Base-by-base conservation (phyloP, 2,329 filamentous ascomycete species). In the Didymella lethalis region DNA sequence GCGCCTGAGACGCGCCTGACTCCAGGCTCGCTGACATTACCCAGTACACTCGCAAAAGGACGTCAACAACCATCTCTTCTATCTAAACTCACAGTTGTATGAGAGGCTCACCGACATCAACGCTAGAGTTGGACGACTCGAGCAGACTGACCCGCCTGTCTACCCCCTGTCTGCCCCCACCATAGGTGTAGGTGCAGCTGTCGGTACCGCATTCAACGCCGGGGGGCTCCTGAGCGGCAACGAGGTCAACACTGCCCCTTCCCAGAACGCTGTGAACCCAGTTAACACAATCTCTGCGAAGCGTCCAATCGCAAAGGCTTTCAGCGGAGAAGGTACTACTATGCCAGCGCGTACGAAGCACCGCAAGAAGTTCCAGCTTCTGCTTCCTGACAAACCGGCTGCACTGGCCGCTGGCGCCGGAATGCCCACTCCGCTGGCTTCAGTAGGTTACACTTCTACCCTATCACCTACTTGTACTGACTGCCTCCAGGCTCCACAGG, bases 321-420 rank as follows among this genome's bases (percentile, higher is more conserved):
- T 43, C 29, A 36, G 4, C 8, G 20, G 18, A 10, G 18, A 57
- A 16, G 54, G 25, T 10, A 23, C n/a, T 2, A 40, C 6, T 2
- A 57, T 36, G 26, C 23, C 14, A 4, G 23, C 40, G 0, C 54
- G 56, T 10, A 62, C 55, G 0, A 57, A 57, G 4, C 44, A 44
- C 1, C 62, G 65, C 0, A 69, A 64, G 28, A 44, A 54, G 3
- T 32, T 68, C 2, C 28, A 63, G 12, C 55, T 69, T 12, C 46
- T 60, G 16, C 56, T 66, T 32, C 63, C 65, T 0, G 46, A n/a
- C 10, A 44, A 45, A 7, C 18, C 25, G 16, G 40, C 4, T 2
- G 28, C 12, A 10, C 2, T n/a, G 0, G 12, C 41, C 25, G 10
- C 20, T 5, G 52, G 32, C 11, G 16, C 32, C 3, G 55, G 54